A percentile compares a stretch with the other conserved stretches of the same genome.
Evolutionary conservation across 2,329 filamentous ascomycete species (phyloP).

Genomic region (Trichophyton simii): DNA sequence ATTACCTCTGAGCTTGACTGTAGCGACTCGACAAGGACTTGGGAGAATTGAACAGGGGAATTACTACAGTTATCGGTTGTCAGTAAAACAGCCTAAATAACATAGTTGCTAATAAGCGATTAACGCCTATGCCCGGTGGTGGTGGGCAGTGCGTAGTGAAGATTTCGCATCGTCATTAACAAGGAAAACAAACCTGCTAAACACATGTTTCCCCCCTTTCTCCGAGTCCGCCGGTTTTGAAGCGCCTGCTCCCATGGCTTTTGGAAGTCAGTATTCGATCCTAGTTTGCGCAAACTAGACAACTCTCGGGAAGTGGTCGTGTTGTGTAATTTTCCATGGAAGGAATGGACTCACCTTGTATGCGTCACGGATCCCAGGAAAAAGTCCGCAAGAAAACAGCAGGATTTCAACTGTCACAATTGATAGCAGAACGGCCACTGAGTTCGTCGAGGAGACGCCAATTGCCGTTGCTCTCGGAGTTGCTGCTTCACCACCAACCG

Average conservation of each 20-base stretch:
- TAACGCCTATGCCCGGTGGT: not conserved
- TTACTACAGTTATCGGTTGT: constrained; percentile 36
- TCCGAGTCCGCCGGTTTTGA: constrained; percentile 45
- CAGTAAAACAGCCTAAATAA: not conserved
- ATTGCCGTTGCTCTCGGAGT: not conserved
- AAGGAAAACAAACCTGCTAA: constrained; percentile 42
- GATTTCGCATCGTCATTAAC: not conserved
- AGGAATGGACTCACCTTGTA: not conserved
- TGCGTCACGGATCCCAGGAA: not conserved
- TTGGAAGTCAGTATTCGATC: not conserved
- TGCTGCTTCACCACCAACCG: not conserved
- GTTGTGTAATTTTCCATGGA: not conserved
- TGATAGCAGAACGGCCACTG: not conserved
- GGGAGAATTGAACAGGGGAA: constrained; percentile 59
- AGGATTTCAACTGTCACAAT: not conserved
- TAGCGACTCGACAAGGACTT: constrained; percentile 68
- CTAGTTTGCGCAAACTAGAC: not conserved
- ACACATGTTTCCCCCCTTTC: constrained; percentile 45
- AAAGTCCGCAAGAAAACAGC: not conserved
- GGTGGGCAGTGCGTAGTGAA: too few relatives aligned
- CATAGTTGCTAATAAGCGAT: not conserved
- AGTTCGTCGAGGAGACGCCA: not conserved
- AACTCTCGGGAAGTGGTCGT: not conserved
- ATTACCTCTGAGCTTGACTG: constrained; percentile 72
- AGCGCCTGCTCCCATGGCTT: constrained; percentile 47